Evolutionary conservation across 306 rosid genomes (phyloP), one percentile per base, ranked within the genome.

Genomic region (Quercus mongolica): DNA sequence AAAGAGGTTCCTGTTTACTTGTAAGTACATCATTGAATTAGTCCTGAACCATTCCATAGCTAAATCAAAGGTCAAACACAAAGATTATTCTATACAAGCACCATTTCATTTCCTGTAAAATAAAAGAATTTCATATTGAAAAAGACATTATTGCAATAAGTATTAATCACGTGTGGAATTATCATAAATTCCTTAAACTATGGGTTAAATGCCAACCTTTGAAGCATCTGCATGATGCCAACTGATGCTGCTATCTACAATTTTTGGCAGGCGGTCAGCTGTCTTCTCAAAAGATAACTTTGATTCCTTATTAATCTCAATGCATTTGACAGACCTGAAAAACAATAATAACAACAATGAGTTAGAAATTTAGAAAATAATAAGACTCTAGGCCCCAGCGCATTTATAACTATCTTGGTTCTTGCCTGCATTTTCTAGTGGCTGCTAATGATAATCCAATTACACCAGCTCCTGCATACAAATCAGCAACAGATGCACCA

Each of bases 221-320:
- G 99, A 90, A 78, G 95, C 90, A 74, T 95, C 97, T 76, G 99
- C 99, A 69, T 87, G 89, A 81, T 95, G 94, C 99, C 99, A 95
- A 79, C 89, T 85, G 85, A 95, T 91, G 83, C 88, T 95, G 88
- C 99, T 71, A 56, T 87, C 90, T 38, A 85, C 63, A 1, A 82
- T 69, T 59, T 90, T 81, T 56, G 97, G 91, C 68, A 92, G 90
- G 54, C 98, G 97, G 67, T 87, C 89, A 63, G 89, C 73, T 21
- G 98, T 91, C 93, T 95, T 95, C 90, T 91, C 98, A 79, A 95
- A 95, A 69, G 98, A 95, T 76, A 81, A 84, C 88, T 91, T 95
- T 0, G 98, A 92, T 79, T 95, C 98, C 79, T 90, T 92, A 84
- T 95, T 95, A 55, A 95, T 87, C 88, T 95, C 99, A 77, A 95